A percentile compares a stretch with the other conserved stretches of the same genome.
Conservation (phyloP, 345 rosid genomes). For the Hypericum perforatum region DNA sequence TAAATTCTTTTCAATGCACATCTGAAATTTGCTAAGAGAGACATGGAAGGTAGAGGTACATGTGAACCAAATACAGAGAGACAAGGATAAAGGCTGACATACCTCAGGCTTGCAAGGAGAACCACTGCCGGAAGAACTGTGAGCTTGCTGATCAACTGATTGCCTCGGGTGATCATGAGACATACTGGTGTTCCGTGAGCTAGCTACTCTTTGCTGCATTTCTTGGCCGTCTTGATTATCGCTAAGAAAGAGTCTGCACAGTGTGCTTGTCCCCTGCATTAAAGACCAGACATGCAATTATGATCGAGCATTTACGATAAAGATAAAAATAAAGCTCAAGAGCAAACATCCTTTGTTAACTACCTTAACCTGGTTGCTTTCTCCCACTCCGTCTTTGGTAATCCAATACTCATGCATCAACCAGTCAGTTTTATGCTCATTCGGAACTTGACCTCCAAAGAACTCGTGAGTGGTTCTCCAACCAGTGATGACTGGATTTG, state of each 20-base stretch:
- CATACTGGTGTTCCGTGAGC: conserved; percentile 1
- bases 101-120: conserved; percentile 27
- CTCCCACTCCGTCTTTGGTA: conserved; percentile 16
- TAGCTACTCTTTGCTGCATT: conserved; percentile 3
- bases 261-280: conserved; percentile 29
- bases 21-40: too few species aligned
- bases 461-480: conserved; percentile 36
- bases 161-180: not conserved
- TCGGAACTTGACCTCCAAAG: conserved; percentile 25
- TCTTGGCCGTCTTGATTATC: not conserved
- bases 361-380: conserved; percentile 29
- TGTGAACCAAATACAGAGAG: conserved; percentile 1
- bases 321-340: not conserved
- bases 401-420: conserved; percentile 33
- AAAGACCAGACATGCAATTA: not conserved
- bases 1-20: too few species aligned
- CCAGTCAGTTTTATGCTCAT: conserved; percentile 28
- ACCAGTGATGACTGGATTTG: conserved; percentile 27
- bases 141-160: not conserved
- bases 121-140: conserved; percentile 4
- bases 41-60: too few species aligned
- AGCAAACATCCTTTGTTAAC: not conserved
- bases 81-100: conserved; percentile 10
- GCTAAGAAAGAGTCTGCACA: conserved; percentile 27
- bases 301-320: conserved; percentile 12